Conservation (phyloP, 768 basidiomycete species). For the Lactarius tabidus region DNA sequence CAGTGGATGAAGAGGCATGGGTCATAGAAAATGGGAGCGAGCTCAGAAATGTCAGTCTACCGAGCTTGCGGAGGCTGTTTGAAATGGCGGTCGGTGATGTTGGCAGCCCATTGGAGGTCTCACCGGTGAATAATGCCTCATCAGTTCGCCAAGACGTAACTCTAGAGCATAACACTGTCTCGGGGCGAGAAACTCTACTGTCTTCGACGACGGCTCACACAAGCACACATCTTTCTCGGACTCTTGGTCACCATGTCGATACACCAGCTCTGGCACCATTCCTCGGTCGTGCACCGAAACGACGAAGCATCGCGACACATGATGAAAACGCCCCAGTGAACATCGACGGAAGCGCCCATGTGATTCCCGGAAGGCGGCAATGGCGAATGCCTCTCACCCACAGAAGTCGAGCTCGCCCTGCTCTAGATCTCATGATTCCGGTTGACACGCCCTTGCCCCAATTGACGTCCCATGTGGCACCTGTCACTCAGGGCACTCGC, state of each 20-base stretch:
- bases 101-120: conserved; percentile 28
- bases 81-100: conserved; percentile 46
- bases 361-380: background rate
- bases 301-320: conserved; percentile 39
- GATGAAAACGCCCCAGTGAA: conserved; percentile 36
- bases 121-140: conserved; percentile 4
- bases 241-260: conserved; percentile 49
- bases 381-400: conserved; percentile 42
- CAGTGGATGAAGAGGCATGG: conserved; percentile 34
- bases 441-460: background rate
- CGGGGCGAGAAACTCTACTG: conserved; percentile 17
- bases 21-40: conserved; percentile 39
- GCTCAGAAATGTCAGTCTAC: conserved; percentile 40
- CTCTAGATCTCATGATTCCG: conserved; percentile 31
- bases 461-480: background rate
- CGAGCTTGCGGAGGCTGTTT: conserved; percentile 45
- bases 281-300: conserved; percentile 42
- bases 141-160: background rate
- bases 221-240: conserved; percentile 42
- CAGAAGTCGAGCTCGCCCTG: conserved; percentile 40
- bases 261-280: conserved; percentile 49
- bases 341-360: conserved; percentile 29
- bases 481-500: conserved; percentile 33
- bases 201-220: conserved; percentile 16
- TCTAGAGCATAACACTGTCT: background rate